A percentile compares a stretch with the other conserved stretches of the same genome.
Conservation (phyloP, 2,329 filamentous ascomycete species). For the Epichloe baconii region DNA sequence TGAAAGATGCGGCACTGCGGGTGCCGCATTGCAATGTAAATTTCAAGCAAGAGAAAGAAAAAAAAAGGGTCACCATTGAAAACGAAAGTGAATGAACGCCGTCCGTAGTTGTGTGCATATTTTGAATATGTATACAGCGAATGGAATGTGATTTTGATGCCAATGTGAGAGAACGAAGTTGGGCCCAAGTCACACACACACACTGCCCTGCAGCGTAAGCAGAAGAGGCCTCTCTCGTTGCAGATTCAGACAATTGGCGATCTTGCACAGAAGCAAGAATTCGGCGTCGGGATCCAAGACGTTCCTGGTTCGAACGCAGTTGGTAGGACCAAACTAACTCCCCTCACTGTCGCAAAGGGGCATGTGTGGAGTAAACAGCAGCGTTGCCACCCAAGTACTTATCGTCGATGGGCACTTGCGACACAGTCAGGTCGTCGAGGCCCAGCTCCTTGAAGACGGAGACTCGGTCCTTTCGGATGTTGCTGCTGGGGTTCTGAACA, state of each 20-base stretch:
- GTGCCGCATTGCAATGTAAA: not conserved
- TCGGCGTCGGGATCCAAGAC: not conserved
- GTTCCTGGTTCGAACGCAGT: not conserved
- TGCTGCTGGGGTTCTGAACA: conserved; percentile 28
- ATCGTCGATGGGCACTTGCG: not conserved
- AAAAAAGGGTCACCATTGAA: not conserved
- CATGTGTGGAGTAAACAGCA: not conserved
- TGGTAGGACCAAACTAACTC: not conserved
- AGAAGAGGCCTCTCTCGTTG: not conserved
- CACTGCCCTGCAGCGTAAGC: not conserved
- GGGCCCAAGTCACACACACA: not conserved
- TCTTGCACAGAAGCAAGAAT: not conserved
- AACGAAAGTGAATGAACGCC: not conserved
- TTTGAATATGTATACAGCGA: not conserved
- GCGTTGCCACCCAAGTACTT: not conserved
- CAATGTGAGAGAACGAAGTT: not conserved
- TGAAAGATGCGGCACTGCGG: not conserved
- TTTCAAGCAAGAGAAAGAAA: not conserved
- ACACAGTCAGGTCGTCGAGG: conserved; percentile 19
- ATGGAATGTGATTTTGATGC: not conserved
- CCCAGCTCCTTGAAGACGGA: conserved; percentile 41
- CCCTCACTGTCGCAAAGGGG: not conserved
- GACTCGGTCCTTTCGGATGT: conserved; percentile 34
- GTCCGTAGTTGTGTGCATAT: not conserved
- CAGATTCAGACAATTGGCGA: not conserved